These are phyloP conservation scores for Salix exigua DNA, from an alignment of 345 rosid species.

Conservation along the genomic window DNA sequence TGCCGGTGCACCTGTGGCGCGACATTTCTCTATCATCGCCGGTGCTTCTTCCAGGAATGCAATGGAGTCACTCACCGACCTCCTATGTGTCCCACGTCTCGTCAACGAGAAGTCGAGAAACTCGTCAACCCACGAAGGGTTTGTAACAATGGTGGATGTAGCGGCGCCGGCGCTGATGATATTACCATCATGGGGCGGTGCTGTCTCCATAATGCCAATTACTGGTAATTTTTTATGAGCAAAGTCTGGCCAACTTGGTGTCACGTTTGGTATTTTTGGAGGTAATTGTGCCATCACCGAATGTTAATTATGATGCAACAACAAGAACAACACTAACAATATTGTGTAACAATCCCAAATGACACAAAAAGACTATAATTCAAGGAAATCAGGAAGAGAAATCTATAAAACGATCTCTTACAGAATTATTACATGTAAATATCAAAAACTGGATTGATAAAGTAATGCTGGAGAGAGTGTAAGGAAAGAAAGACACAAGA, in stretches of 20 bases:
- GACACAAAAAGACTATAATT: neutral
- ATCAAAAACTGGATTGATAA: neutral
- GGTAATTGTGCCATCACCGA: conserved; percentile 78
- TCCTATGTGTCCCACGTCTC: conserved; percentile 28
- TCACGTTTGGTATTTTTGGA: conserved; percentile 79
- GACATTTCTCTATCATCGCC: conserved; percentile 18
- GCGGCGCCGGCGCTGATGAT: neutral
- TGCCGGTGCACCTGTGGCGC: conserved; percentile 1
- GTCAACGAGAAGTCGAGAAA: conserved; percentile 33
- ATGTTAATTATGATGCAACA: neutral
- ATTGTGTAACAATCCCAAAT: neutral
- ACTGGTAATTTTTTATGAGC: conserved; percentile 40
- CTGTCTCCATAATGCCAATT: conserved; percentile 6
- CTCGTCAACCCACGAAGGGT: conserved; percentile 33
- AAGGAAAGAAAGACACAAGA: neutral
- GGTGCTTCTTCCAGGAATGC: conserved; percentile 31
- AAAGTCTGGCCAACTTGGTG: conserved; percentile 70
- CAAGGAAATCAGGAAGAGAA: neutral
- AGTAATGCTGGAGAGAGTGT: neutral
- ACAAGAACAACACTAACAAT: neutral
- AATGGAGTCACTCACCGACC: conserved; percentile 34
- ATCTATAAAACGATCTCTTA: neutral
- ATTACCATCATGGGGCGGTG: conserved; percentile 18
- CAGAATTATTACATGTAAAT: neutral
- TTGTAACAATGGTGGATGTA: neutral